These are phyloP conservation scores for Sequoia sempervirens DNA, from an alignment of 75 land plant species.

Conservation along the genomic window DNA sequence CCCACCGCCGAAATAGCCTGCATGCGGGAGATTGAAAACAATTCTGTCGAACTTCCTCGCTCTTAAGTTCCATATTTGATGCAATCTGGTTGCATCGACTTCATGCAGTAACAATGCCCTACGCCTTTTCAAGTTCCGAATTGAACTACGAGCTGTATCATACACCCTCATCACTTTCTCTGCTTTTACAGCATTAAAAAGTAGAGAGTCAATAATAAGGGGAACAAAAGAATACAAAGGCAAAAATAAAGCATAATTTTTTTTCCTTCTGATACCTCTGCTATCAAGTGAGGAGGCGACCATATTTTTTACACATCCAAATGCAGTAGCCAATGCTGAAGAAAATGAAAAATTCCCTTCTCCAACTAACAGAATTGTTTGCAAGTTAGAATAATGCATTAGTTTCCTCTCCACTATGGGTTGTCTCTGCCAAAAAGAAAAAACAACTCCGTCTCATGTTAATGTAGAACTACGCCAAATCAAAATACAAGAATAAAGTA, in stretches of 20 bases:
- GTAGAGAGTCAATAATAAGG: no score
- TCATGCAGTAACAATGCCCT: constrained; percentile 4
- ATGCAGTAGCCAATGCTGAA: constrained; percentile 10
- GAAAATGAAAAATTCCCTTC: constrained; percentile 32
- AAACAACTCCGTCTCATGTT: no score
- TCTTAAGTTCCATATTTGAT: background rate
- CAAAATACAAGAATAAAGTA: no score
- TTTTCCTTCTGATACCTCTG: background rate
- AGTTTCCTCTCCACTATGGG: background rate
- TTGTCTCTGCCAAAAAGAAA: no score
- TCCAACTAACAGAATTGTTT: constrained; percentile 19
- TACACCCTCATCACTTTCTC: background rate
- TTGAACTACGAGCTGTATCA: background rate
- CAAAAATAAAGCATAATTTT: no score
- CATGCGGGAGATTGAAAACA: constrained; percentile 12
- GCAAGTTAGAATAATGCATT: constrained; percentile 11
- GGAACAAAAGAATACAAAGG: no score
- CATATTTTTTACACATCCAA: constrained; percentile 7
- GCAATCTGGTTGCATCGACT: constrained; percentile 8
- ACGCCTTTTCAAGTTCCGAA: constrained; percentile 10
- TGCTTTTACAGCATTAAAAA: background rate
- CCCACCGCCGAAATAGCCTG: background rate
- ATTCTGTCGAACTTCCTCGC: background rate
- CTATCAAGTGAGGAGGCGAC: constrained; percentile 23
- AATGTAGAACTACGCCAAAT: no score